These are phyloP conservation scores for Euphorbia lathyris DNA, from an alignment of 345 rosid species.

Conservation along the genomic window DNA sequence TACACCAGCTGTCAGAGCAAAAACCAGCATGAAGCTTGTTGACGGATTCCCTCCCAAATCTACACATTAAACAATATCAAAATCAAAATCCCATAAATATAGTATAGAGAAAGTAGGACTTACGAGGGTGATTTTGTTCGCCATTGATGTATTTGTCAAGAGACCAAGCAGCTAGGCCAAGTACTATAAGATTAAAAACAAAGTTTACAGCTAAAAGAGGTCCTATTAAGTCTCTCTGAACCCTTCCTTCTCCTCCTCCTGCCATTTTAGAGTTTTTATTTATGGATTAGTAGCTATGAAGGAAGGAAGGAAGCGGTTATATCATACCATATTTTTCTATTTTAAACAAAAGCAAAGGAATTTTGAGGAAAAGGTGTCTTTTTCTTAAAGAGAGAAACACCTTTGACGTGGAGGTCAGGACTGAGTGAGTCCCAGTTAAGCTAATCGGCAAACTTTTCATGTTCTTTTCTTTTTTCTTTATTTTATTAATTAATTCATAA, in stretches of 20 bases:
- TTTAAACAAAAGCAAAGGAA: background rate
- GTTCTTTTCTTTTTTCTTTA: too few species aligned
- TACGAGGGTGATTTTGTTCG: conserved; percentile 37
- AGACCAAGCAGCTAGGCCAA: conserved; percentile 37
- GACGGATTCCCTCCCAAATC: conserved; percentile 28
- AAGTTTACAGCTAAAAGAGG: conserved; percentile 33
- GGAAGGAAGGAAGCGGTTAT: background rate
- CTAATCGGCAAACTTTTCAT: background rate
- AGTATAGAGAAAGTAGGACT: background rate
- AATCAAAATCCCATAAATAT: background rate
- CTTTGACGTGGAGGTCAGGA: background rate
- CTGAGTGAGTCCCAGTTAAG: background rate
- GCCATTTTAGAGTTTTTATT: too few species aligned
- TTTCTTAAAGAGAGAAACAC: background rate
- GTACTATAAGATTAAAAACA: conserved; percentile 25
- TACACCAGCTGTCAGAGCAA: conserved; percentile 14
- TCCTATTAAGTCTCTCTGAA: conserved; percentile 22
- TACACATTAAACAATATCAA: background rate
- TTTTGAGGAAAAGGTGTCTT: background rate
- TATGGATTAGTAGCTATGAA: too few species aligned
- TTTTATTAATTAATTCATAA: too few species aligned
- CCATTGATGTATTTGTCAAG: conserved; percentile 37
- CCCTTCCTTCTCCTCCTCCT: background rate
- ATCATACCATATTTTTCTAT: too few species aligned
- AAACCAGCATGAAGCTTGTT: conserved; percentile 25